Base-by-base conservation (phyloP, 352 stramenopile species). In the Pelagophyceae sp. region DNA sequence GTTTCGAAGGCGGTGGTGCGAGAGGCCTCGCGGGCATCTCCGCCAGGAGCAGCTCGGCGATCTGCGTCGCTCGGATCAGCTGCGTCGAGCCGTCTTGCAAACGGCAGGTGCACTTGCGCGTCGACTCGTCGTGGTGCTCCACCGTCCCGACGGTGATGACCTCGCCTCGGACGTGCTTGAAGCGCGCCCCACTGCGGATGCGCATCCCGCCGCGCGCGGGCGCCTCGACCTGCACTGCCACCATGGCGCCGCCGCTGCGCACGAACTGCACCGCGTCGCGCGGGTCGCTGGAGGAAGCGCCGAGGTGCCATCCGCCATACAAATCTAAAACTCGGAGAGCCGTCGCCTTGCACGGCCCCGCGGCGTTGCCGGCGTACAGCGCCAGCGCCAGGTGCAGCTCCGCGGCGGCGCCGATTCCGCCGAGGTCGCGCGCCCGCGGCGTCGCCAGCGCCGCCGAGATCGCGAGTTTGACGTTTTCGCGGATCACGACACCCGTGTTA, bases 341-440 rank as follows among this genome's bases (percentile, higher is more conserved):
- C 61, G 61, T 71, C n/a, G 17, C 61, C 33, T 71, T 71, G 15
- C n/a, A 71, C n/a, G 61, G 61, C n/a, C 61, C 61, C 61, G 61
- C 61, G 29, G 61, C 61, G 33, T 71, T 71, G 61, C 61, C 61
- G 61, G 38, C n/a, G 25, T 71, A 71, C n/a, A 71, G 29, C 29
- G 61, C 61, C 3, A 71, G 61, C 15, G 61, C 61, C 3, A 71
- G 61, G 33, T 71, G 61, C 3, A 71, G 33, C 61, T 71, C 61
- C 29, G 61, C 29, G 61, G 61, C 61, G 33, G 38, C 25, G 33
- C n/a, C 17, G 15, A 29, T 31, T 27, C 11, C 33, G 29, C 6
- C 15, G 15, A 37, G 1, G 15, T 3, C 6, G 11, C 60, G 60
- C n/a, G 61, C 17, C 31, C 25, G 17, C 15, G 29, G 15, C 15